Evolutionary conservation across 1,284 basidiomycete species (phyloP), one percentile per base, ranked within the genome.

Genomic region (Puccinia horiana): DNA sequence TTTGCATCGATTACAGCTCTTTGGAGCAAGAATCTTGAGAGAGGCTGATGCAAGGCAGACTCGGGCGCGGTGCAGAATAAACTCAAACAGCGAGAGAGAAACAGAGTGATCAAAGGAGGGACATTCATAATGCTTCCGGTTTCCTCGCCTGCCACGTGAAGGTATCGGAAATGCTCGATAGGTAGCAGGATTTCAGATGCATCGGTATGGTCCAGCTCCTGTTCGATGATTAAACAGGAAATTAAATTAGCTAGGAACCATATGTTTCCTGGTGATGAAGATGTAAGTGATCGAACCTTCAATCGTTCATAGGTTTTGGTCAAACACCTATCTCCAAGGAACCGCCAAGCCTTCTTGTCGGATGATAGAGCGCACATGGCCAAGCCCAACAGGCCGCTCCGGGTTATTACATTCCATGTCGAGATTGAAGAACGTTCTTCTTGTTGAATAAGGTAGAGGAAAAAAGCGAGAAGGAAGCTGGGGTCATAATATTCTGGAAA

Each of bases 401-500:
- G 88, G 86, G 95, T 91, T 9, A 98, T 86, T 84, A 94, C 91
- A 16, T 97, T 92, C 94, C 94, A 97, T 44, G 90, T 90, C 82
- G 92, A 88, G 0, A 91, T 90, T 0, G 91, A 90, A 0, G 90
- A 86, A 90, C 26, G 80, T 76, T 18, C 88, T 89, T 69, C 88
- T 88, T 47, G 92, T 91, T 82, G 0, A 88, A 86, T 40, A 95
- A 88, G 84, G 91, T 90, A 76, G 92, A 90, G 0, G 90, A 89
- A 56, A 92, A 90, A 16, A 96, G 88, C 9, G 8, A 92, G 88
- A 47, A 93, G 87, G 86, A 96, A 94, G 0, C 92, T 87, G 0
- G 95, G 94, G 85, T 98, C 95, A 85, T 96, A 98, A 42, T 83
- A 82, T 16, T 26, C 26, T 14, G 42, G 32, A 2, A 54, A 67